phyloP scores from a whole-genome alignment of 2,329 filamentous ascomycete genomes.

The Beauveria scarabaeidicola region DNA sequence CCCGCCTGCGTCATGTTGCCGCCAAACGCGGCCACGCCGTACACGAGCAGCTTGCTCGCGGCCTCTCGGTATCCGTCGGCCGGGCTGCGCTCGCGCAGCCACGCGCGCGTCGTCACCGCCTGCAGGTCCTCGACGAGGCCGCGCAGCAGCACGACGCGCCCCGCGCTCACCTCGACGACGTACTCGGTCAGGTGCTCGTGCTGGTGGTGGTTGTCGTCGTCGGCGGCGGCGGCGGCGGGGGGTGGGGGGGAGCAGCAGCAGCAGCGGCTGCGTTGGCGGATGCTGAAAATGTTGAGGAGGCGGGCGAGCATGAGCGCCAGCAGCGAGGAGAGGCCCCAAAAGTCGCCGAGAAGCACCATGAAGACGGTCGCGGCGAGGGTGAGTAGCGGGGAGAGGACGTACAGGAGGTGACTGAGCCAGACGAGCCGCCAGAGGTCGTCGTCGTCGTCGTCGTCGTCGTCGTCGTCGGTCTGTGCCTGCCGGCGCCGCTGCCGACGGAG shows the following conservation, averaged over 20 bases:
- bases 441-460: constrained; percentile 12
- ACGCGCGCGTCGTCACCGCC: constrained; percentile 48
- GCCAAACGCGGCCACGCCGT: constrained; percentile 45
- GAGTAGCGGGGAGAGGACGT: constrained; percentile 38
- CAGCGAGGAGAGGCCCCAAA: constrained; percentile 42
- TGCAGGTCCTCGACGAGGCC: constrained; percentile 49
- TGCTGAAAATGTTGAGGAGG: constrained; percentile 46
- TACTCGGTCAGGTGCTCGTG: constrained; percentile 31
- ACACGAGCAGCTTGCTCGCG: constrained; percentile 48
- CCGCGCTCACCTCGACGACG: constrained; percentile 42
- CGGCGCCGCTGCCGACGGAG: not conserved
- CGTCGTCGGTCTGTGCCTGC: not conserved
- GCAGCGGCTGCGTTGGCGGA: constrained; percentile 38
- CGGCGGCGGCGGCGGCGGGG: not conserved
- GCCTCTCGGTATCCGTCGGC: constrained; percentile 45
- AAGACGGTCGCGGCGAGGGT: constrained; percentile 36
- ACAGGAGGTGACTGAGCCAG: constrained; percentile 40
- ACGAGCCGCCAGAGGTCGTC: constrained; percentile 27
- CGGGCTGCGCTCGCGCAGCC: constrained; percentile 44
- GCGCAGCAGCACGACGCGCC: constrained; percentile 42
- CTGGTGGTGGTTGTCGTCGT: not conserved
- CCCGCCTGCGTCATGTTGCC: constrained; percentile 47
- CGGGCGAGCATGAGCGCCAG: constrained; percentile 44
- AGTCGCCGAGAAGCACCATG: constrained; percentile 40
- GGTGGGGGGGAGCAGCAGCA: not conserved